Conservation (phyloP, 192 early-diverging fungal genomes). For the Rhizophlyctis rosea region DNA sequence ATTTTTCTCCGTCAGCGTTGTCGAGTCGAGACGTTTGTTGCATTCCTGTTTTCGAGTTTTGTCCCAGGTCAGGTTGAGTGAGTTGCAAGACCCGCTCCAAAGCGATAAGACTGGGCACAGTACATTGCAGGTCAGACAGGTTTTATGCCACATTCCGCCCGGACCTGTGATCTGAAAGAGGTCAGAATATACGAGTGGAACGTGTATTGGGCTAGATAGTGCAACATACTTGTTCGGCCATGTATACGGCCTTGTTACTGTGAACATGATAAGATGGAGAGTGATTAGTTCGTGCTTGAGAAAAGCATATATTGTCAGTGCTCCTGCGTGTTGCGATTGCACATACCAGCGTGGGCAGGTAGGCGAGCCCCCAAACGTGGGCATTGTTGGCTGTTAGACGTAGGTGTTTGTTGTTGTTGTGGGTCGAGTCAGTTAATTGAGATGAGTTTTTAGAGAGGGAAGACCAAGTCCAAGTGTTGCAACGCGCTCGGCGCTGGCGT, state of each 20-base stretch:
- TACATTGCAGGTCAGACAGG: constrained; percentile 28
- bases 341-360: constrained; percentile 39
- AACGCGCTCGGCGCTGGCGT: no score
- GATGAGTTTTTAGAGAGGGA: no score
- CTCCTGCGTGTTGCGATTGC: no score
- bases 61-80: background rate
- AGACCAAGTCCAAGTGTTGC: no score
- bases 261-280: no score
- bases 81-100: background rate
- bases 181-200: background rate
- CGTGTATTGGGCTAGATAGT: background rate
- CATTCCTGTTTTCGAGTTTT: constrained; percentile 44
- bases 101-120: background rate
- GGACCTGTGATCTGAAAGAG: constrained; percentile 30
- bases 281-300: no score
- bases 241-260: constrained; percentile 42
- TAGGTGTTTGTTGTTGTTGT: no score
- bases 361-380: constrained; percentile 38
- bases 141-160: constrained; percentile 39
- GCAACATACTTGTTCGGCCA: constrained; percentile 44
- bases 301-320: no score
- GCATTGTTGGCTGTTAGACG: constrained; percentile 3
- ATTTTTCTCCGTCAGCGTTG: constrained; percentile 43
- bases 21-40: constrained; percentile 44
- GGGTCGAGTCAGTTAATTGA: no score